phyloP scores from a whole-genome alignment of 306 rosid species.

The Macrotyloma uniflorum region DNA sequence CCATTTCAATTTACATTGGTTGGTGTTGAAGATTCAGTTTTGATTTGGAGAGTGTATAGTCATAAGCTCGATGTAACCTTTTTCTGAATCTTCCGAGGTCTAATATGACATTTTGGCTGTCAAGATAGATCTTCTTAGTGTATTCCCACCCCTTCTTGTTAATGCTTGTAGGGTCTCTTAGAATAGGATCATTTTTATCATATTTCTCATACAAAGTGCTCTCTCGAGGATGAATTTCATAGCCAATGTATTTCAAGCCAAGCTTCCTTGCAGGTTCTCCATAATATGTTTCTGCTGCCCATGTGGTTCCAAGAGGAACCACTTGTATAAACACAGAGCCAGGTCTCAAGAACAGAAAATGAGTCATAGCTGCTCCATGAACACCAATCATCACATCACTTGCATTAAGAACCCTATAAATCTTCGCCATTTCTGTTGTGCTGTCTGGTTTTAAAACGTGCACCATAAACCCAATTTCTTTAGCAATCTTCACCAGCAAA shows the following conservation, averaged over 20 bases:
- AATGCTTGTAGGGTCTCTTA: slow-evolving; percentile 68
- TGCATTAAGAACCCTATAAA: slow-evolving; percentile 64
- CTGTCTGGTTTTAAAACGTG: slow-evolving; percentile 61
- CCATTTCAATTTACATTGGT: slow-evolving; percentile 35
- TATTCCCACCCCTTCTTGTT: slow-evolving; percentile 79
- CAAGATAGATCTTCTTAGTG: slow-evolving; percentile 91
- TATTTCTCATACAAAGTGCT: slow-evolving; percentile 69
- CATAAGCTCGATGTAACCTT: slow-evolving; percentile 67
- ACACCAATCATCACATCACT: slow-evolving; percentile 94
- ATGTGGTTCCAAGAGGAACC: slow-evolving; percentile 77
- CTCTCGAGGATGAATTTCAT: slow-evolving; percentile 68
- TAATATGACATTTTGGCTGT: slow-evolving; percentile 73
- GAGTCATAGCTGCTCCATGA: slow-evolving; percentile 99
- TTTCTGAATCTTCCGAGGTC: slow-evolving; percentile 71
- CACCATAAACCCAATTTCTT: slow-evolving; percentile 66
- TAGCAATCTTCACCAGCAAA: slow-evolving; percentile 68
- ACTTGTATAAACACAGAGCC: slow-evolving; percentile 78
- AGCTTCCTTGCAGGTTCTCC: slow-evolving; percentile 90
- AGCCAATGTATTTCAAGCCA: slow-evolving; percentile 81
- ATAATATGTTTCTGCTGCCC: slow-evolving; percentile 92
- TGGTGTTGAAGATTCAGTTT: slow-evolving; percentile 31
- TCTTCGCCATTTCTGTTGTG: slow-evolving; percentile 82
- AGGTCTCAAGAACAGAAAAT: slow-evolving; percentile 80
- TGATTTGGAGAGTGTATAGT: slow-evolving; percentile 44
- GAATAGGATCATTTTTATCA: slow-evolving; percentile 61